Evolutionary conservation across 768 basidiomycete species (phyloP), one percentile per base, ranked within the genome.

Genomic region (Trametes sanguinea): DNA sequence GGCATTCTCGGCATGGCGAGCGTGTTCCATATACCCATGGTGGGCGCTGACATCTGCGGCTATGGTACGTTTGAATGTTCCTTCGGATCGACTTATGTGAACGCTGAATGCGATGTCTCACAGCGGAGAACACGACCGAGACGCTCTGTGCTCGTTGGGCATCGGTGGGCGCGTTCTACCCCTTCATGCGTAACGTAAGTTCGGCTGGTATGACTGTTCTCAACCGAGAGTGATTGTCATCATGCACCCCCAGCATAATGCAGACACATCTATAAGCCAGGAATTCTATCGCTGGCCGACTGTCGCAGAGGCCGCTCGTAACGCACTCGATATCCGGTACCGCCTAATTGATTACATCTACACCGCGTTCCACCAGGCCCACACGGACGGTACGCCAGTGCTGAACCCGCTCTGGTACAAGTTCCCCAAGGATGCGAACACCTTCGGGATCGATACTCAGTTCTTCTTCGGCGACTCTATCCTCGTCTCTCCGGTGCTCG

Each of bases 61-160:
- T 88, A 81, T 71, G 80, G 84, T 84, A 64, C 14, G 82, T 69
- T 14, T 8, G 14, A 6, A n/a, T 43, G 42, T 43, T 13, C 13
- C 6, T 32, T 16, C 3, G 6, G 11, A 16, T 13, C 22, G 22
- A 22, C 22, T 22, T 22, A 22, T 22, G 22, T 33, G 1, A 13
- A 16, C 14, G 2, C 10, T 27, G 9, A 32, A 29, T 27, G 27
- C 48, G 30, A 10, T 37, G 11, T 10, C 22, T 22, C 3, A 3
- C 40, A 85, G 85, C 75, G 35, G 82, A 74, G 0, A 79, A 89
- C 68, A 85, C 86, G 1, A 87, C 88, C 1, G 88, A 88, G 69
- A 82, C 79, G 8, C 76, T 92, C 1, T 90, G 88, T 64, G 85
- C 87, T 40, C 77, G 91, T 40, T 92, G 91, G 90, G 89, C 87